phyloP scores from a whole-genome alignment of 176 grass and related monocot species.

The Otatea glauca region DNA sequence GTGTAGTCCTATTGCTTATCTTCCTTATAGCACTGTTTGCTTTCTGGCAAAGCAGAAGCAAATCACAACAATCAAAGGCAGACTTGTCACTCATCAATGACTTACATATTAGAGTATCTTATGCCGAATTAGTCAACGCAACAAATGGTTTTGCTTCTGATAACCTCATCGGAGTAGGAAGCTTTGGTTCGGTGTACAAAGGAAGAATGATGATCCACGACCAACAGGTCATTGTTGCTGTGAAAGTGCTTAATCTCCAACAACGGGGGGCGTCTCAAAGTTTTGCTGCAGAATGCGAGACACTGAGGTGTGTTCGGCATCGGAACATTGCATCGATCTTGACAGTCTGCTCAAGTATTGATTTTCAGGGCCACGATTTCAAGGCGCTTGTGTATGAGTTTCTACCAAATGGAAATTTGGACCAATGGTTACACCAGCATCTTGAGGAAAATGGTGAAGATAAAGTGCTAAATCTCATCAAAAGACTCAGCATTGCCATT shows the following conservation, averaged over 20 bases:
- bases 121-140: too few relatives aligned
- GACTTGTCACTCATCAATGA: not conserved
- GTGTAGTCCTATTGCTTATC: not conserved
- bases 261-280: too few relatives aligned
- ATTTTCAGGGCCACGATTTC: too few relatives aligned
- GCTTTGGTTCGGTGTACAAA: conserved; percentile 36
- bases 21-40: not conserved
- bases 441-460: not conserved
- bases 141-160: too few relatives aligned
- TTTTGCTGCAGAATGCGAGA: too few relatives aligned
- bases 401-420: too few relatives aligned
- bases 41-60: not conserved
- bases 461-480: not conserved
- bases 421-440: not conserved
- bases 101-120: not conserved
- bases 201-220: not conserved
- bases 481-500: not conserved
- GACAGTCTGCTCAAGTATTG: too few relatives aligned
- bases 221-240: not conserved
- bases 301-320: too few relatives aligned
- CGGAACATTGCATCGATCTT: too few relatives aligned
- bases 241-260: conserved; percentile 15
- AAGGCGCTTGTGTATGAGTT: too few relatives aligned
- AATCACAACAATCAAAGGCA: not conserved
- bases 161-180: not conserved